Conservation (phyloP, 495 filamentous ascomycete species). For the Tirmania nivea region DNA sequence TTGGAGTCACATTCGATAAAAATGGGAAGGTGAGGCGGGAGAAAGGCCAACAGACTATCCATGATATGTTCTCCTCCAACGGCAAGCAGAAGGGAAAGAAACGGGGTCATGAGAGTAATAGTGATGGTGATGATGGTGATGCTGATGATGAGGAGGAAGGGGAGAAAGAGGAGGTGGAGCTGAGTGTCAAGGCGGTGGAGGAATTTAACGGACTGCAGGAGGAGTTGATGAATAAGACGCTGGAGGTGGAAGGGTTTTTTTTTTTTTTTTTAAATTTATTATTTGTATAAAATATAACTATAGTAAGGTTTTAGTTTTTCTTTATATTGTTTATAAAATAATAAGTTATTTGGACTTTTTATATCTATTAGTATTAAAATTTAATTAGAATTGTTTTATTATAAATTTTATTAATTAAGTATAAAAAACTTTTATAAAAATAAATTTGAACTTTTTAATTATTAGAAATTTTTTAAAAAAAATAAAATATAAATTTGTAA, state of each 20-base stretch:
- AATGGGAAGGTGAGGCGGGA: constrained; percentile 30
- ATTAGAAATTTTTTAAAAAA: too few relatives aligned
- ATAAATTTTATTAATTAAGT: too few relatives aligned
- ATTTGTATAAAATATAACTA: too few relatives aligned
- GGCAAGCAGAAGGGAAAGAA: constrained; percentile 10
- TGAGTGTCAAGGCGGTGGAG: constrained; percentile 24
- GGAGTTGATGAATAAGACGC: constrained; percentile 11
- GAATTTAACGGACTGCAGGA: constrained; percentile 39
- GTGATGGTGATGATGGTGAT: constrained; percentile 36
- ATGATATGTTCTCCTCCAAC: constrained; percentile 33
- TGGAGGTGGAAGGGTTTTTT: constrained; percentile 36
- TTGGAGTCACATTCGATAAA: constrained; percentile 13
- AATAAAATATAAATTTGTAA: too few relatives aligned
- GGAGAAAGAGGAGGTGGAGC: constrained; percentile 26
- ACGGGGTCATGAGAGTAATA: constrained; percentile 19
- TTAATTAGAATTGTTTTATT: too few relatives aligned
- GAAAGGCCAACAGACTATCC: constrained; percentile 48
- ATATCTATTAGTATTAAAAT: too few relatives aligned
- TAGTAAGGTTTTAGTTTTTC: too few relatives aligned
- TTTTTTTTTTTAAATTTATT: too few relatives aligned
- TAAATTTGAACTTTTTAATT: too few relatives aligned
- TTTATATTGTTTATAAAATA: too few relatives aligned
- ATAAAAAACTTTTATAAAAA: too few relatives aligned
- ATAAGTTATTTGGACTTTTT: too few relatives aligned
- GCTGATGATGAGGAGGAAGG: constrained; percentile 45